Evolutionary conservation across 2,329 filamentous ascomycete genomes (phyloP).

Genomic region (Tolypocladium cylindrosporum): DNA sequence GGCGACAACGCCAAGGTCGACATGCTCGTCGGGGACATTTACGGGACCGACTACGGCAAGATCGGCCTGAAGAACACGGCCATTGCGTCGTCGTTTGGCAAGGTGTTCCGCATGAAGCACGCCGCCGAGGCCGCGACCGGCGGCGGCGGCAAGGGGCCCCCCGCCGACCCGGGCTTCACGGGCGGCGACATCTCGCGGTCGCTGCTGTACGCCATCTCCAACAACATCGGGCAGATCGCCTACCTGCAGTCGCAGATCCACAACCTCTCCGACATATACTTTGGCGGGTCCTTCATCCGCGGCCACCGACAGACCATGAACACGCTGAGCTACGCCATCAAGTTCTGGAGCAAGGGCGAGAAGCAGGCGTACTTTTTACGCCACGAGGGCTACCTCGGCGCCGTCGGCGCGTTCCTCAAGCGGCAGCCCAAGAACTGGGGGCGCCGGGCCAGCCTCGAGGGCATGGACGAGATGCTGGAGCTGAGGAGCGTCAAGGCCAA

Average conservation of each 20-base stretch:
- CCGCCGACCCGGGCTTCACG: conserved; percentile 47
- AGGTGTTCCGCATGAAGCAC: conserved; percentile 88
- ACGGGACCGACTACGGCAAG: conserved; percentile 90
- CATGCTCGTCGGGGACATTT: conserved; percentile 96
- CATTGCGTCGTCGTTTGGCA: conserved; percentile 93
- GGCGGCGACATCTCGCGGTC: conserved; percentile 82
- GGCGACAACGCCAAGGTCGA: conserved; percentile 92
- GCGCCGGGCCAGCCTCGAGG: conserved; percentile 66
- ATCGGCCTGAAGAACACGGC: conserved; percentile 93
- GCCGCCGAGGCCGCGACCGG: conserved; percentile 73
- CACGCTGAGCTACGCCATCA: conserved; percentile 90
- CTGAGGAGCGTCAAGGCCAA: conserved; percentile 10
- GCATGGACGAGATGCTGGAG: conserved; percentile 21
- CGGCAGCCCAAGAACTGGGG: conserved; percentile 88
- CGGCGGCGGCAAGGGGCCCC: conserved; percentile 17
- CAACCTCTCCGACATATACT: conserved; percentile 85
- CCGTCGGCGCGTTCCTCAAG: conserved; percentile 90
- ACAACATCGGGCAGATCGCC: conserved; percentile 97
- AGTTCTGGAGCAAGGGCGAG: conserved; percentile 89
- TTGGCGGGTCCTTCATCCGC: conserved; percentile 92
- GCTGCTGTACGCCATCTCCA: conserved; percentile 88
- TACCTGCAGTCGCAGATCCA: conserved; percentile 97
- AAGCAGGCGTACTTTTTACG: conserved; percentile 95
- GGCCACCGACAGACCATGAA: conserved; percentile 98
- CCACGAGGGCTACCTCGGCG: conserved; percentile 90